Evolutionary conservation across 2,329 filamentous ascomycete genomes (phyloP).

Genomic region (Sodiomyces alkalinus): DNA sequence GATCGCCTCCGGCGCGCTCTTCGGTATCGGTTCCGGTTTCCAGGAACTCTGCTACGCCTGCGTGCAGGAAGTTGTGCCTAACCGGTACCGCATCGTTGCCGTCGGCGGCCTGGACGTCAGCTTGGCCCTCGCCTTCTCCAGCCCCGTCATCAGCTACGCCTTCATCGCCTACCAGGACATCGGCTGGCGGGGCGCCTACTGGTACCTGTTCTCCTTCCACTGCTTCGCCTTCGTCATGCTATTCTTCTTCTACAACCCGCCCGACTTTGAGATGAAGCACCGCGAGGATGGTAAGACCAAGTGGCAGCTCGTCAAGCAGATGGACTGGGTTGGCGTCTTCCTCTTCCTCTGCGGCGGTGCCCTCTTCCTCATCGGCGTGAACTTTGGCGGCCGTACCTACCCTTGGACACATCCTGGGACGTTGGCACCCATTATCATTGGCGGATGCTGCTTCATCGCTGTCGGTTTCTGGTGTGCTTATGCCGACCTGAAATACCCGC

Average conservation of each 20-base stretch:
- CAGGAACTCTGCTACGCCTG: conserved; percentile 22
- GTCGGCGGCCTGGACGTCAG: conserved; percentile 19
- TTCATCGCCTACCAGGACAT: conserved; percentile 12
- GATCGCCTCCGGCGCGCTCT: conserved; percentile 22
- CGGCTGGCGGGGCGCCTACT: conserved; percentile 11
- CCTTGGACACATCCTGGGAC: conserved; percentile 13
- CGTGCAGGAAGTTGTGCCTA: conserved; percentile 21
- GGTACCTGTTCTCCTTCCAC: conserved; percentile 11
- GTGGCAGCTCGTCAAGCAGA: conserved; percentile 10
- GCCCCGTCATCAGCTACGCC: conserved; percentile 16
- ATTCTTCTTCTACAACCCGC: conserved; percentile 18
- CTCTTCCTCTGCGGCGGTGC: conserved; percentile 13
- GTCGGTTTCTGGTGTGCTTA: conserved; percentile 15
- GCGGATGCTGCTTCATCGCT: conserved; percentile 12
- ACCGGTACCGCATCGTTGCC: conserved; percentile 19
- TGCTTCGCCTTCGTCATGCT: conserved; percentile 9
- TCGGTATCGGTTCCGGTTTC: conserved; percentile 23
- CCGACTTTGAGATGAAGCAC: conserved; percentile 19
- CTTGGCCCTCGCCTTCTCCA: conserved; percentile 13
- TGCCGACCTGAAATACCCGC: conserved; percentile 12
- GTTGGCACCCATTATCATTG: conserved; percentile 16
- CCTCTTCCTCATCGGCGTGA: conserved; percentile 15
- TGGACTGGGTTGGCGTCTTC: conserved; percentile 13
- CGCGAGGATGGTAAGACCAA: conserved; percentile 12
- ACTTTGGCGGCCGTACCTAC: conserved; percentile 14